Evolutionary conservation across 257 asterid species (phyloP).

Genomic region (Scutellaria barbata): DNA sequence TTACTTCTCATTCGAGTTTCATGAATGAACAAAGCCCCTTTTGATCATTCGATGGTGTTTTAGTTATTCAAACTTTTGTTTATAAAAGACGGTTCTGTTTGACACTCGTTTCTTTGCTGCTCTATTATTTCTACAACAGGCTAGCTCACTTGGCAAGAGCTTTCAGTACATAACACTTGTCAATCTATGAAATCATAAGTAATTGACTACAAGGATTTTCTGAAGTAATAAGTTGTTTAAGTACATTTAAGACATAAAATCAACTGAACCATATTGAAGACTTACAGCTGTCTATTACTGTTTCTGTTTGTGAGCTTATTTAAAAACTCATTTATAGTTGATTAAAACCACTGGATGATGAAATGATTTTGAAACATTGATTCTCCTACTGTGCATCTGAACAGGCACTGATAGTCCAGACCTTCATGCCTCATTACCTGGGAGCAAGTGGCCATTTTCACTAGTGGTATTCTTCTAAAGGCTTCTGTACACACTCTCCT

Average conservation of each 20-base stretch:
- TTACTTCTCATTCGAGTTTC: no score
- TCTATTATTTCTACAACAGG: no score
- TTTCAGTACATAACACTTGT: background rate
- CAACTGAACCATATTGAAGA: background rate
- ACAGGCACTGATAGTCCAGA: slow-evolving; percentile 46
- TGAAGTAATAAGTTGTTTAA: background rate
- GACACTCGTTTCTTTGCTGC: no score
- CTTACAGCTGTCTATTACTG: background rate
- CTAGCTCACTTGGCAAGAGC: background rate
- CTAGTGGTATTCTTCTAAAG: slow-evolving; percentile 42
- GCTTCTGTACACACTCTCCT: slow-evolving; percentile 5
- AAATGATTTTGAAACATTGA: slow-evolving; percentile 11
- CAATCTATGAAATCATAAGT: background rate
- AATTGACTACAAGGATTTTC: background rate
- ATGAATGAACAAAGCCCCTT: no score
- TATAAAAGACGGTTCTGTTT: no score
- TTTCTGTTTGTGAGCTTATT: background rate
- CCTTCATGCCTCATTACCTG: slow-evolving; percentile 40
- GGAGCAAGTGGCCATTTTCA: slow-evolving; percentile 57
- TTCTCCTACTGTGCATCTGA: slow-evolving; percentile 23
- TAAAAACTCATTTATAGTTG: background rate
- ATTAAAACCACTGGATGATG: background rate
- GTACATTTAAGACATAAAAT: background rate
- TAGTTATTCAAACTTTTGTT: no score
- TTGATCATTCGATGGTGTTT: no score